phyloP scores from a whole-genome alignment of 129 eudicot genomes.

The Chrysanthemum makinoi region DNA sequence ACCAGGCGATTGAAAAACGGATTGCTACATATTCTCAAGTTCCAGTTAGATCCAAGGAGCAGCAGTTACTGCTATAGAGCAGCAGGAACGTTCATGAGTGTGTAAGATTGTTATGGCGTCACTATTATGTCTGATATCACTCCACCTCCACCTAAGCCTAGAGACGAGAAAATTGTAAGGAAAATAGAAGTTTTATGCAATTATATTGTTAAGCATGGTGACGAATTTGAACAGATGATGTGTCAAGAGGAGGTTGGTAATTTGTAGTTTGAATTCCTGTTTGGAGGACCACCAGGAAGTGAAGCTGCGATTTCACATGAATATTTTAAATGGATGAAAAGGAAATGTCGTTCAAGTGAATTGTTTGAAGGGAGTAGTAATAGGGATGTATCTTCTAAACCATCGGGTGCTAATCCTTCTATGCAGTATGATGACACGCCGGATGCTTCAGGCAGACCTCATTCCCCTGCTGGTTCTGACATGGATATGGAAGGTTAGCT shows the following conservation, averaged over 20 bases:
- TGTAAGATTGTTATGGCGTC: not conserved
- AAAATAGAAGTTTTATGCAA: conserved; percentile 57
- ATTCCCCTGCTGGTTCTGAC: conserved; percentile 72
- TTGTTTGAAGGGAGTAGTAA: conserved; percentile 25
- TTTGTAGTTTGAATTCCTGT: conserved; percentile 48
- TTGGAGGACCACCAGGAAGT: conserved; percentile 68
- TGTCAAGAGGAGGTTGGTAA: conserved; percentile 51
- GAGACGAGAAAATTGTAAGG: conserved; percentile 37
- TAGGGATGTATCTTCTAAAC: conserved; percentile 14
- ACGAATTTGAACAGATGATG: conserved; percentile 48
- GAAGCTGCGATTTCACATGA: conserved; percentile 57
- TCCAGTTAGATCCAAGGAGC: no score
- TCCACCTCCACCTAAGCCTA: conserved; percentile 49
- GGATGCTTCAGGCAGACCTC: conserved; percentile 31
- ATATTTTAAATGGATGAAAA: conserved; percentile 64
- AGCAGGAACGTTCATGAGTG: no score
- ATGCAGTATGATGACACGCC: not conserved
- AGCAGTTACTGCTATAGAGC: no score
- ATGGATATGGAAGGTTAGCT: conserved; percentile 93
- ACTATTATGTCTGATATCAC: conserved; percentile 27
- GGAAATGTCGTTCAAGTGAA: conserved; percentile 32
- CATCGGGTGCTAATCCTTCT: not conserved
- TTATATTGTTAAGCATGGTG: conserved; percentile 53
- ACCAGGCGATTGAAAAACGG: conserved; percentile 82
- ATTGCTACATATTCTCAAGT: conserved; percentile 95